phyloP scores from a whole-genome alignment of 306 rosid genomes.

The Fragaria iinumae region DNA sequence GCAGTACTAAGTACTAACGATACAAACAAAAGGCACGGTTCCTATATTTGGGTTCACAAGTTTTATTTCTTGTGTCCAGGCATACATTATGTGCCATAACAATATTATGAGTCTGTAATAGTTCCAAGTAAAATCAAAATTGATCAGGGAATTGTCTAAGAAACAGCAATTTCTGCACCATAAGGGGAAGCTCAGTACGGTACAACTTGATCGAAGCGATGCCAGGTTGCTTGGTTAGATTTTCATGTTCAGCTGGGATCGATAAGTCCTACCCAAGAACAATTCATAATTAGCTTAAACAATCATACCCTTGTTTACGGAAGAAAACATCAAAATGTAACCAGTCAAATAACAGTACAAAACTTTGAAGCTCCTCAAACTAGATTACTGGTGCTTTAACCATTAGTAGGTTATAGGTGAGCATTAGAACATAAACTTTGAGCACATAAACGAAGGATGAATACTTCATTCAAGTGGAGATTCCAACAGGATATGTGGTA shows the following conservation, averaged over 20 bases:
- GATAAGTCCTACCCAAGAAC: constrained; percentile 34
- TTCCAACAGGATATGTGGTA: neutral
- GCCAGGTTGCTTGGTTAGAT: constrained; percentile 19
- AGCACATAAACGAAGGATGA: neutral
- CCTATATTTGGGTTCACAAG: neutral
- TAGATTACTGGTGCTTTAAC: neutral
- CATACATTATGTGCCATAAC: neutral
- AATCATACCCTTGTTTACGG: neutral
- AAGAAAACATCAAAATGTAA: neutral
- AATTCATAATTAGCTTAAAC: constrained; percentile 29
- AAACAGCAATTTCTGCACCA: constrained; percentile 8
- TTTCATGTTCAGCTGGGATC: constrained; percentile 35
- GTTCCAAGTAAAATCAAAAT: neutral
- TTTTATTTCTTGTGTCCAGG: neutral
- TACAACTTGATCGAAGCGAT: constrained; percentile 14
- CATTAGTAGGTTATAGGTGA: neutral
- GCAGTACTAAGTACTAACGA: neutral
- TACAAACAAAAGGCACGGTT: neutral
- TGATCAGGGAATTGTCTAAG: neutral
- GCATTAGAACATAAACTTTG: neutral
- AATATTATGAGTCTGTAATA: neutral
- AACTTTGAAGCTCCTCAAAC: neutral
- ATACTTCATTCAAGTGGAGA: neutral
- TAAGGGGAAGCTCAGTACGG: constrained; percentile 15
- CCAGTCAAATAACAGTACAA: neutral